Evolutionary conservation across 2,329 filamentous ascomycete genomes (phyloP).

Genomic region (Cordyceps pruinosa): DNA sequence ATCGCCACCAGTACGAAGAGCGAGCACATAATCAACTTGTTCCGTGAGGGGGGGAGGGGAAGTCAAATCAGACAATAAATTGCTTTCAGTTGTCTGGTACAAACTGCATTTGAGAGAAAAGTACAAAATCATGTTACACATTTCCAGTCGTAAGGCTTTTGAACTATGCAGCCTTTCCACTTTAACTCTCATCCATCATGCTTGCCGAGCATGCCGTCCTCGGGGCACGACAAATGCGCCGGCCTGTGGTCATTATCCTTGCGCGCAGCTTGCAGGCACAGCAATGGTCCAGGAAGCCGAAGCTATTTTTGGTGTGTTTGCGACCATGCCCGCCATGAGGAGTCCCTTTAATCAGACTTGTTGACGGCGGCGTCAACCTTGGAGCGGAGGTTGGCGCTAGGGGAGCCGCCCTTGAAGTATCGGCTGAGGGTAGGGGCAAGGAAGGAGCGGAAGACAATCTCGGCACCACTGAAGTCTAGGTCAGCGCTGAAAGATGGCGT

Average conservation of each 20-base stretch:
- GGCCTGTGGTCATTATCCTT: not conserved
- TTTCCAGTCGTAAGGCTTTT: constrained; percentile 9
- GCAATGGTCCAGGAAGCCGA: not conserved
- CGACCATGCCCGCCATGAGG: constrained; percentile 10
- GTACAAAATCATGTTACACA: constrained; percentile 11
- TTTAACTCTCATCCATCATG: constrained; percentile 6
- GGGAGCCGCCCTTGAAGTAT: constrained; percentile 74
- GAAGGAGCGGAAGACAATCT: constrained; percentile 95
- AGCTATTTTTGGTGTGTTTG: not conserved
- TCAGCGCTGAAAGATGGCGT: constrained; percentile 9
- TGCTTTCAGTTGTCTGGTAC: not conserved
- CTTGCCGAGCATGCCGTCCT: not conserved
- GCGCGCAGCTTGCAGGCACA: not conserved
- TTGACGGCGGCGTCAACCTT: constrained; percentile 74
- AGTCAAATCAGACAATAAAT: not conserved
- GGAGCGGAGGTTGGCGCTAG: constrained; percentile 79
- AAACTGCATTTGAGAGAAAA: not conserved
- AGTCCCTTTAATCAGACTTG: constrained; percentile 53
- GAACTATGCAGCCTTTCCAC: not conserved
- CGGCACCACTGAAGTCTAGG: constrained; percentile 63
- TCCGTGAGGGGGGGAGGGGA: too few species aligned
- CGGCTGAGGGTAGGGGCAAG: constrained; percentile 84
- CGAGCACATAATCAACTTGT: too few species aligned
- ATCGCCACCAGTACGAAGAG: too few species aligned
- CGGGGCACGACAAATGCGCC: not conserved